Evolutionary conservation across 805 yeast genomes (phyloP).

Genomic region (Candida silvicultrix): DNA sequence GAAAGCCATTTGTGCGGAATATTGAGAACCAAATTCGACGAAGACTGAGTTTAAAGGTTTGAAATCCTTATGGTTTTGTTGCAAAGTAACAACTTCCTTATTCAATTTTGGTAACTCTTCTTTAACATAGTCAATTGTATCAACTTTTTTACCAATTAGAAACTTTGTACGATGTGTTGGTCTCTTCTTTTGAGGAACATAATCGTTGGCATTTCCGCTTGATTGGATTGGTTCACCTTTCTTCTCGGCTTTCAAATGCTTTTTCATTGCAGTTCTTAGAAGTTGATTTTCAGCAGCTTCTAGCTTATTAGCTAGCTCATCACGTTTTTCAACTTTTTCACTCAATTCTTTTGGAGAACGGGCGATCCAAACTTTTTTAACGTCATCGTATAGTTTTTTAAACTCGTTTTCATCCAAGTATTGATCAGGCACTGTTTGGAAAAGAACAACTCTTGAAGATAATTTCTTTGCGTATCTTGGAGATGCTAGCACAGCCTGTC

Average conservation of each 20-base stretch:
- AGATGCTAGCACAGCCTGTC: conserved; percentile 72
- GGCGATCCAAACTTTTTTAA: conserved; percentile 73
- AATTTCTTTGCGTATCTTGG: conserved; percentile 72
- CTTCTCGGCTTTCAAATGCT: conserved; percentile 57
- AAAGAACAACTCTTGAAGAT: conserved; percentile 75
- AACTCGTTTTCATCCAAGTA: conserved; percentile 69
- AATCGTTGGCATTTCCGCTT: conserved; percentile 42
- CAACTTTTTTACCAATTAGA: conserved; percentile 52
- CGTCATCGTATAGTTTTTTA: conserved; percentile 73
- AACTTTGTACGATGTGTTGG: conserved; percentile 46
- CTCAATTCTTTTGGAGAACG: conserved; percentile 53
- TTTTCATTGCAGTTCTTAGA: conserved; percentile 57
- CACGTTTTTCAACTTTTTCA: conserved; percentile 52
- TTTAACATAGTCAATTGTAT: conserved; percentile 50
- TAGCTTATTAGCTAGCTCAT: conserved; percentile 48
- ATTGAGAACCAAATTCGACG: conserved; percentile 74
- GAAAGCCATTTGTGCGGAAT: conserved; percentile 65
- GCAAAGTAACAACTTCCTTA: conserved; percentile 49
- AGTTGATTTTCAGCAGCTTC: conserved; percentile 62
- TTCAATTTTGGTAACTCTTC: conserved; percentile 54
- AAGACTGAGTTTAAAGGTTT: conserved; percentile 74
- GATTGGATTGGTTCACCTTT: conserved; percentile 45
- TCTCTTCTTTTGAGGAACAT: conserved; percentile 61
- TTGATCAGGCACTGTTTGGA: conserved; percentile 78
- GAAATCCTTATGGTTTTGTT: conserved; percentile 37